Conservation (phyloP, 208 protist genomes). For the Acanthamoeba lenticulata region DNA sequence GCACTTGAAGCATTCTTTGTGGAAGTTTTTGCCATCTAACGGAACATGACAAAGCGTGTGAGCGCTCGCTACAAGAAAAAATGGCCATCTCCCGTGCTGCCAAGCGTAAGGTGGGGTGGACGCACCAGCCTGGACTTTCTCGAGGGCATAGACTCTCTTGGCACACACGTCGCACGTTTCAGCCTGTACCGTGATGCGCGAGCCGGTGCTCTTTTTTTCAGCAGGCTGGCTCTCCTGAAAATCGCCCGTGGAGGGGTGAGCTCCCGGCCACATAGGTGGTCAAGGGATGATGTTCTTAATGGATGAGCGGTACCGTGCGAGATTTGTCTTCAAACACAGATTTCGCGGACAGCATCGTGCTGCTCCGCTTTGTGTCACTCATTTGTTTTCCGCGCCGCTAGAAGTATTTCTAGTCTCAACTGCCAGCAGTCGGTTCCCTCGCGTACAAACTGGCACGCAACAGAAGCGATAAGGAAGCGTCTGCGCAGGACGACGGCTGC, state of each 20-base stretch:
- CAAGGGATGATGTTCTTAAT: not conserved
- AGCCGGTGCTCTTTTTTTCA: not conserved
- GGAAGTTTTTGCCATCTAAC: slow-evolving; percentile 56
- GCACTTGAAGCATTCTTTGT: slow-evolving; percentile 60
- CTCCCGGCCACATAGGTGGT: not conserved
- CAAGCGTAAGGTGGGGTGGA: not conserved
- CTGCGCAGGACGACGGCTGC: too few relatives aligned
- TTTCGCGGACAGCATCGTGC: slow-evolving; percentile 1
- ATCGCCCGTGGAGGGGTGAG: not conserved
- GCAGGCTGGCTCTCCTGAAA: not conserved
- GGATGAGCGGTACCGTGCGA: not conserved
- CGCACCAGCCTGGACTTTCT: slow-evolving; percentile 5
- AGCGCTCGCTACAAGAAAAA: not conserved
- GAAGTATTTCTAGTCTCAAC: too few relatives aligned
- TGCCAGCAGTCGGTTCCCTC: too few relatives aligned
- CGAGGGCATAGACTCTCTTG: slow-evolving; percentile 22
- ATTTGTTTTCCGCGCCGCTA: not conserved
- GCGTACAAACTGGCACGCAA: too few relatives aligned
- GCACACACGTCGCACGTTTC: slow-evolving; percentile 24
- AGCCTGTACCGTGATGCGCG: not conserved
- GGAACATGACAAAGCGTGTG: not conserved
- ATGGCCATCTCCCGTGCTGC: not conserved
- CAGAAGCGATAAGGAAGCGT: too few relatives aligned
- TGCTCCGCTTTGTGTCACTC: not conserved
- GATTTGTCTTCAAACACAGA: slow-evolving; percentile 7